Evolutionary conservation across 2,329 filamentous ascomycete genomes (phyloP), one percentile per base, ranked within the genome.

Genomic region (Lachnellula suecica): DNA sequence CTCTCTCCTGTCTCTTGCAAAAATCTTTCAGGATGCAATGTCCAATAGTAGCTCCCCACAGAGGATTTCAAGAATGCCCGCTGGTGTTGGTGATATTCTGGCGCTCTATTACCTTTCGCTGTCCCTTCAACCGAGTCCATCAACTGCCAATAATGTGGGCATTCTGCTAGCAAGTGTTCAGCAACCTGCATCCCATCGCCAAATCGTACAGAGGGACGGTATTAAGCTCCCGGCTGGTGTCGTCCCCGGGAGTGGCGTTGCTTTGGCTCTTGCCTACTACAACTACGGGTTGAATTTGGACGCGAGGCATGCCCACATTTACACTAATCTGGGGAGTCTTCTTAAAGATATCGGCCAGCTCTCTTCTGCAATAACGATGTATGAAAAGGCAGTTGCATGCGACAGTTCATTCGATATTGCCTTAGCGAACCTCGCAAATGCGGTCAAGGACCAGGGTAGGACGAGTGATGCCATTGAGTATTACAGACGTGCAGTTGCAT

Each of bases 361-460:
- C 13, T 86, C 91, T 60, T 82, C 90, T 44, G 94, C 94, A 1
- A 97, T 99, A 62, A 85, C 87, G 59, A 97, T 99, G 93, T 99
- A 99, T 66, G 91, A 97, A 71, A 86, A 91, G 60, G 94, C 94
- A 10, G 94, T 99, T 13, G 80, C 83, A 3, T 97, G 92, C 67
- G 94, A 99, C 69, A 84, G 85, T n/a, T 89, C 85, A 22, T 99
- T 99, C 65, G 94, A 99, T 66, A 99, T 99, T 65, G 94, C 94
- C 29, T 75, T 99, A 50, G 96, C 94, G 4, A 99, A 99, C 65
- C 78, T 99, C 20, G 94, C 94, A 50, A 99, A 99, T 68, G 94
- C 94, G 8, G 92, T 99, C 60, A 99, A 99, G 70, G 94, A 99
- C 68, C 91, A 95, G 62, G 94, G 94, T 2, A 84, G 89, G 40